Evolutionary conservation across 2,329 filamentous ascomycete genomes (phyloP).

Genomic region (Clarireedia paspali): DNA sequence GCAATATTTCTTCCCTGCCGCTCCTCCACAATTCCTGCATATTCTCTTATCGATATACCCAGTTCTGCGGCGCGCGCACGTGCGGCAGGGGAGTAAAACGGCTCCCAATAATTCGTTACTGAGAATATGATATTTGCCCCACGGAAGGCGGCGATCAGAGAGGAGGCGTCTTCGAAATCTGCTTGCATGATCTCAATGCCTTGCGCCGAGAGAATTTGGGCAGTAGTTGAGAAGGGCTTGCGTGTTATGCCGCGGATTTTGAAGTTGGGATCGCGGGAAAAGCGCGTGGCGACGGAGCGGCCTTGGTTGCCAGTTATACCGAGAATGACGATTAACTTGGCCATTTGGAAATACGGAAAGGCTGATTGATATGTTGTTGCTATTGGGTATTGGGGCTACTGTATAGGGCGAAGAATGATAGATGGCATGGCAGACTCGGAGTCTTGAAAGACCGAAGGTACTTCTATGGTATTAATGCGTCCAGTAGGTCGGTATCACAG

Average conservation of each 20-base stretch:
- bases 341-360: background rate
- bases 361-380: too few species aligned
- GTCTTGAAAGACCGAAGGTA: too few species aligned
- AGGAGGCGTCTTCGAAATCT: slow-evolving; percentile 18
- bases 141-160: slow-evolving; percentile 28
- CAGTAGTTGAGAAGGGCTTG: slow-evolving; percentile 34
- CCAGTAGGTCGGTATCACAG: too few species aligned
- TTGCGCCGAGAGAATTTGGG: slow-evolving; percentile 31
- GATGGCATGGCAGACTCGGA: too few species aligned
- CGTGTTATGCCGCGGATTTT: slow-evolving; percentile 41
- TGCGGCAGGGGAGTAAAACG: slow-evolving; percentile 1
- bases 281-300: slow-evolving; percentile 37
- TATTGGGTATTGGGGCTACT: too few species aligned
- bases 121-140: slow-evolving; percentile 34
- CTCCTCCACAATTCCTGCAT: slow-evolving; percentile 38
- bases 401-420: too few species aligned
- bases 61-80: slow-evolving; percentile 25
- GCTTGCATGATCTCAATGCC: slow-evolving; percentile 38
- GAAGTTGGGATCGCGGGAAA: slow-evolving; percentile 38
- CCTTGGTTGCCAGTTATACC: slow-evolving; percentile 29
- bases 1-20: slow-evolving; percentile 47
- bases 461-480: too few species aligned
- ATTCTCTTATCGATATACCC: slow-evolving; percentile 25
- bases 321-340: slow-evolving; percentile 4
- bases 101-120: slow-evolving; percentile 29